phyloP scores from a whole-genome alignment of 768 basidiomycete genomes.

The Amanita pseudoporphyria region DNA sequence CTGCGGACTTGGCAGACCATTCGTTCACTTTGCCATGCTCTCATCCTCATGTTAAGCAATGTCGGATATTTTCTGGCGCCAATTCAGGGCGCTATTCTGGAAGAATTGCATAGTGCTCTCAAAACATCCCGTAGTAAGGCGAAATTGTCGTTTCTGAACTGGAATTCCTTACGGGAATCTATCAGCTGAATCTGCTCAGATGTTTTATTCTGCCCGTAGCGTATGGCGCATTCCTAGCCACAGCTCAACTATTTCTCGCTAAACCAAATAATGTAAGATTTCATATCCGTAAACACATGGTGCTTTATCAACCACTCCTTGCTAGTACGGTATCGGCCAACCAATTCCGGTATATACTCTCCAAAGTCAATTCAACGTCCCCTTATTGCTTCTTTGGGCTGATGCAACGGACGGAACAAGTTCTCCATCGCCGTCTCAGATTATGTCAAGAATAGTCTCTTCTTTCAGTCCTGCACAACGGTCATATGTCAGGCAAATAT shows the following conservation, averaged over 20 bases:
- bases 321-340: constrained; percentile 55
- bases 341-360: constrained; percentile 41
- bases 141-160: background rate
- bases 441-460: constrained; percentile 51
- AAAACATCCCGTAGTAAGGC: constrained; percentile 53
- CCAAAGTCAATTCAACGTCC: constrained; percentile 40
- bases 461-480: constrained; percentile 41
- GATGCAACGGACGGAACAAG: constrained; percentile 53
- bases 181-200: constrained; percentile 47
- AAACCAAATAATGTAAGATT: constrained; percentile 51
- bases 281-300: background rate
- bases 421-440: constrained; percentile 41
- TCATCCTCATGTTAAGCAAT: background rate
- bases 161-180: background rate
- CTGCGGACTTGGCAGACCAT: background rate
- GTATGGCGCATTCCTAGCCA: constrained; percentile 58
- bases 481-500: constrained; percentile 37
- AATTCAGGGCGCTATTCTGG: constrained; percentile 50
- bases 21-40: too few species aligned
- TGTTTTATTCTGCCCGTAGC: constrained; percentile 57
- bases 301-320: background rate
- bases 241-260: constrained; percentile 49
- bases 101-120: constrained; percentile 71
- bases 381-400: constrained; percentile 51
- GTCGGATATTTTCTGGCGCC: constrained; percentile 42